Percentiles rank a stretch among this genome's conserved stretches.
Conservation (phyloP, 371 early-diverging fungal species). For the Actinomucor elegans region DNA sequence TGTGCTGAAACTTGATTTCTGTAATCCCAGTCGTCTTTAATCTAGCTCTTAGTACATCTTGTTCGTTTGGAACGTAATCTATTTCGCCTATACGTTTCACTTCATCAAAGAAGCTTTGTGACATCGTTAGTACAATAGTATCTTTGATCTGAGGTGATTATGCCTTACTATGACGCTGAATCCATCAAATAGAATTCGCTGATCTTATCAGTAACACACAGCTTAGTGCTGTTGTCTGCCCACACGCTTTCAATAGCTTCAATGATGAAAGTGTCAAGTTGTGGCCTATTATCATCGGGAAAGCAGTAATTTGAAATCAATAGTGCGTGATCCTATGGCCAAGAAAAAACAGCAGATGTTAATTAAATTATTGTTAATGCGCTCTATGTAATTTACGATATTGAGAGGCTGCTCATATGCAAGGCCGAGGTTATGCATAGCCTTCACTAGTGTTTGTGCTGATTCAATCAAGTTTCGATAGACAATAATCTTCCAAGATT, state of each 20-base stretch:
- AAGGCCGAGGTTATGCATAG: conserved; percentile 52
- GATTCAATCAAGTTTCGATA: conserved; percentile 81
- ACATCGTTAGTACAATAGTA: not conserved
- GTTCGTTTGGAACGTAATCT: conserved; percentile 65
- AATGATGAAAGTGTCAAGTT: conserved; percentile 35
- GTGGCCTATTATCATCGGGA: not conserved
- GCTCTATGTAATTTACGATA: no score
- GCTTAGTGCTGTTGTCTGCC: conserved; percentile 61
- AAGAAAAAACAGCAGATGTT: no score
- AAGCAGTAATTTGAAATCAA: conserved; percentile 9
- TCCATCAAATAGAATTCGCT: conserved; percentile 83
- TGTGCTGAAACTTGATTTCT: conserved; percentile 77
- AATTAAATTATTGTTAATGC: no score
- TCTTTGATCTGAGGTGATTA: not conserved
- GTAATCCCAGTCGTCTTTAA: conserved; percentile 83
- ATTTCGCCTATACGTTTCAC: conserved; percentile 58
- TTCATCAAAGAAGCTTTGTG: conserved; percentile 58
- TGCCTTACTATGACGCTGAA: conserved; percentile 74
- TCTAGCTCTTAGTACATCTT: conserved; percentile 81
- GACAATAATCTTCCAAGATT: conserved; percentile 70
- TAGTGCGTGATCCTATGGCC: not conserved
- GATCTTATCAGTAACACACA: conserved; percentile 52
- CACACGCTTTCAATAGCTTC: conserved; percentile 66
- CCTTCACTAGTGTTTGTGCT: conserved; percentile 60
- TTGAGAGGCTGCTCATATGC: conserved; percentile 3